Conservation (phyloP, 805 yeast species). For the Pichia ethanolica region DNA sequence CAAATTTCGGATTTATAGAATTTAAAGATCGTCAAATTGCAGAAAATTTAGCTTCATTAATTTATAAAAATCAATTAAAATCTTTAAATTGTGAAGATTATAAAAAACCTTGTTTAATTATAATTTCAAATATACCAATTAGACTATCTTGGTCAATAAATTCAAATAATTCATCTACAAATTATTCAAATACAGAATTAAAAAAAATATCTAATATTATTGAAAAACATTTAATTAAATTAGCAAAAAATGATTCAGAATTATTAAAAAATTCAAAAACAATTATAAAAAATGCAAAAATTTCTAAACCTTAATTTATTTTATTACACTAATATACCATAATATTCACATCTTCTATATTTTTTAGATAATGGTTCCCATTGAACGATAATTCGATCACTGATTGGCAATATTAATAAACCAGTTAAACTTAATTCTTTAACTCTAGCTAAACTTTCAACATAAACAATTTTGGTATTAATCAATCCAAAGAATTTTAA, state of each 20-base stretch:
- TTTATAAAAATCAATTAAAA: constrained; percentile 7
- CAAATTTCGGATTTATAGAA: constrained; percentile 59
- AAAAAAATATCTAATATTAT: constrained; percentile 44
- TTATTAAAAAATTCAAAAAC: neutral
- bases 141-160: constrained; percentile 52
- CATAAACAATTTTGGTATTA: constrained; percentile 57
- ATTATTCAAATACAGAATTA: constrained; percentile 37
- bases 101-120: constrained; percentile 26
- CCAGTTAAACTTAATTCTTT: constrained; percentile 72
- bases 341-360: constrained; percentile 59
- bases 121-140: constrained; percentile 36
- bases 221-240: constrained; percentile 43
- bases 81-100: constrained; percentile 1
- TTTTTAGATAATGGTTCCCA: constrained; percentile 59
- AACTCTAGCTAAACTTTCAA: constrained; percentile 86
- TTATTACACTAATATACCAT: constrained; percentile 62
- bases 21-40: constrained; percentile 46
- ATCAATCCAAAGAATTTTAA: constrained; percentile 41
- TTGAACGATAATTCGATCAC: constrained; percentile 80
- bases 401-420: constrained; percentile 54
- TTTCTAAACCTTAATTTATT: neutral
- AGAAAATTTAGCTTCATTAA: constrained; percentile 32
- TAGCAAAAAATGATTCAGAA: constrained; percentile 36
- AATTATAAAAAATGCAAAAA: neutral
- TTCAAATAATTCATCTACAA: constrained; percentile 27